phyloP scores from a whole-genome alignment of 1,139 yeast species.

The Pichia sp. region DNA sequence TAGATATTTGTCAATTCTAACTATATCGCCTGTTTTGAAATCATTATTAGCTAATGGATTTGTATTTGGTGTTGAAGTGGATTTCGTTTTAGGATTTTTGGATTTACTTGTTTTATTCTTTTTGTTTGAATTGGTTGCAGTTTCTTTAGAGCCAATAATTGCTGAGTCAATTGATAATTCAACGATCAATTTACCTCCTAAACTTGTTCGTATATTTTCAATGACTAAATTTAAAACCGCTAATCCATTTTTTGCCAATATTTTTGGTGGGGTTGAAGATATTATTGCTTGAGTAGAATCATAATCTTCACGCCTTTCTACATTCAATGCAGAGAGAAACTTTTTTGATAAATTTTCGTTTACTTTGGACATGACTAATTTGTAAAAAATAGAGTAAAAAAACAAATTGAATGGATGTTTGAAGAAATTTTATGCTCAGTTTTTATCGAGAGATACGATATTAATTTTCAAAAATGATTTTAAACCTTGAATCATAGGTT shows the following conservation, averaged over 20 bases:
- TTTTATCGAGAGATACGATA: too few relatives aligned
- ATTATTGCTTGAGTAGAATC: constrained; percentile 47
- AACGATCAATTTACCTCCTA: constrained; percentile 69
- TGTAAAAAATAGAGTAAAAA: too few relatives aligned
- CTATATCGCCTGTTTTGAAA: constrained; percentile 75
- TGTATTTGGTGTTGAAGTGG: not conserved
- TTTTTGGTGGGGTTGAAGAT: constrained; percentile 52
- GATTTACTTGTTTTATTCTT: constrained; percentile 3
- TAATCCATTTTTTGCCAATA: constrained; percentile 61
- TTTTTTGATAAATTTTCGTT: constrained; percentile 32
- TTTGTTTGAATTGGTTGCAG: constrained; percentile 4
- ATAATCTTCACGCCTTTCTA: constrained; percentile 57
- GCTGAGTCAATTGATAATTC: constrained; percentile 58
- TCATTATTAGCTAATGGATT: constrained; percentile 25
- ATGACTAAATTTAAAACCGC: constrained; percentile 65
- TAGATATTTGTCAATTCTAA: constrained; percentile 37
- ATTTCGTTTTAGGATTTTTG: not conserved
- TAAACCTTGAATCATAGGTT: too few relatives aligned
- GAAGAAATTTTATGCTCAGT: too few relatives aligned
- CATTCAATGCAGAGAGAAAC: constrained; percentile 47
- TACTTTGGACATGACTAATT: not conserved
- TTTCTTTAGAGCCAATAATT: constrained; percentile 9
- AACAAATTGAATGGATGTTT: not conserved
- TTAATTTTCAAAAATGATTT: too few relatives aligned
- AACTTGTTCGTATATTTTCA: constrained; percentile 61